Base-by-base conservation (phyloP, 116 monocot species). In the Papilionanthe hybrid region DNA sequence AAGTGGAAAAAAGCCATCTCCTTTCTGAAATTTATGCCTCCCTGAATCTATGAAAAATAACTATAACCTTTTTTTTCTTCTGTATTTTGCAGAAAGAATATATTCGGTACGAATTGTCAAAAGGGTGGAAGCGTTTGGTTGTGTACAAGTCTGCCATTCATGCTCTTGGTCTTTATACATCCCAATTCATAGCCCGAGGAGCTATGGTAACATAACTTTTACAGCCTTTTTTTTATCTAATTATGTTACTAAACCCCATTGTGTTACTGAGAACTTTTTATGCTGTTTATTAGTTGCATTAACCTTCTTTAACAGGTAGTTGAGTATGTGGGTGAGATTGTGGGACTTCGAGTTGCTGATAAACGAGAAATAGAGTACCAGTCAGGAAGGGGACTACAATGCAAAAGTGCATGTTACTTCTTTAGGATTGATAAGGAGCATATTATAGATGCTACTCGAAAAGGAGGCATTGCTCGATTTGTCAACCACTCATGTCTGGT, bases 401-500 rank as follows among this genome's bases (percentile, higher is more conserved):
- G 89, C 78, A 94, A 94, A 83, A 98, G 97, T 83, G 94, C 98
- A 69, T 94, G 98, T 83, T 98, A 98, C 79, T 98, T 98, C 79
- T 98, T 98, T 75, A 89, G 91, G 80, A 91, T 98, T 75, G 98
- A 94, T 84, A 92, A 89, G 79, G 94, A 98, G 75, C 83, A 92
- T 72, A 98, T 98, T 4, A 93, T 98, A 76, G 98, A 98, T 91
- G 98, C 98, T 29, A 98, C 98, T 66, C 77, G 88, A 12, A 98
- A 94, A 87, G 94, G 98, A 78, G 98, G 98, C 48, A 94, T 98
- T 69, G 94, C 98, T 32, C 87, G 94, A 80, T 98, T 98, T 79
- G 92, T 98, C 79, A 98, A 98, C 76, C 98, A 98, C 78, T 98
- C 98, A 32, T 98, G 94, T 81, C 83, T 87, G 91, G 98, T 98